Conservation (phyloP, 2,329 filamentous ascomycete genomes). For the Mollisia scopiformis region DNA sequence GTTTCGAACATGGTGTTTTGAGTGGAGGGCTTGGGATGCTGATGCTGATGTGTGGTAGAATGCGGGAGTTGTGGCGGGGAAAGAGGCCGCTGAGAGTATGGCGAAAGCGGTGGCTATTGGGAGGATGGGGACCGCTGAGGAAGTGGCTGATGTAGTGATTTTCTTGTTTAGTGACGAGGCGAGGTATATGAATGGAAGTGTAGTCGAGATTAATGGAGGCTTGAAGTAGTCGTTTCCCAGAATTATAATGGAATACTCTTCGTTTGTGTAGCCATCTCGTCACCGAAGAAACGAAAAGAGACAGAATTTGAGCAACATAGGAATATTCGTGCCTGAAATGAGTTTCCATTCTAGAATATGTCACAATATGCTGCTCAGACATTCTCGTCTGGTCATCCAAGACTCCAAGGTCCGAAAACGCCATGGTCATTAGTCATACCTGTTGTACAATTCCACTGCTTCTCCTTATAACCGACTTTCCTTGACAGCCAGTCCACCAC, state of each 20-base stretch:
- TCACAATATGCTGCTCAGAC: too few relatives aligned
- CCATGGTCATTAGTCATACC: background rate
- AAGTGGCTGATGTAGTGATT: conserved; percentile 51
- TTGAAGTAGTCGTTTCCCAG: background rate
- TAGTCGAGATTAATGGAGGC: conserved; percentile 51
- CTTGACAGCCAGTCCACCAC: conserved; percentile 29
- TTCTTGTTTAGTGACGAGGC: conserved; percentile 54
- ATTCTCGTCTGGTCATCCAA: background rate
- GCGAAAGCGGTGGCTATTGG: conserved; percentile 29
- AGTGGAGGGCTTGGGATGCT: background rate
- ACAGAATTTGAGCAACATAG: too few relatives aligned
- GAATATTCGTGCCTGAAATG: too few relatives aligned
- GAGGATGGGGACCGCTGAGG: conserved; percentile 44
- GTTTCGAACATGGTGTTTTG: too few relatives aligned
- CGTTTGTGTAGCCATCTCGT: too few relatives aligned
- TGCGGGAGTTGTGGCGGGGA: conserved; percentile 51
- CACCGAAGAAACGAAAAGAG: too few relatives aligned
- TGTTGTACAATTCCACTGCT: background rate
- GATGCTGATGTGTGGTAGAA: conserved; percentile 34
- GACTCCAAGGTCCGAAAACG: background rate
- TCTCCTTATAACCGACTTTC: conserved; percentile 29
- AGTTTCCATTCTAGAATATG: too few relatives aligned
- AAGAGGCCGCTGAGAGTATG: conserved; percentile 43
- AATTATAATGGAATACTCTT: too few relatives aligned
- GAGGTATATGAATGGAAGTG: conserved; percentile 55